A percentile compares a stretch with the other conserved stretches of the same genome.
Evolutionary conservation across 768 basidiomycete genomes (phyloP).

Genomic region (Xerocomellus dryophilus): DNA sequence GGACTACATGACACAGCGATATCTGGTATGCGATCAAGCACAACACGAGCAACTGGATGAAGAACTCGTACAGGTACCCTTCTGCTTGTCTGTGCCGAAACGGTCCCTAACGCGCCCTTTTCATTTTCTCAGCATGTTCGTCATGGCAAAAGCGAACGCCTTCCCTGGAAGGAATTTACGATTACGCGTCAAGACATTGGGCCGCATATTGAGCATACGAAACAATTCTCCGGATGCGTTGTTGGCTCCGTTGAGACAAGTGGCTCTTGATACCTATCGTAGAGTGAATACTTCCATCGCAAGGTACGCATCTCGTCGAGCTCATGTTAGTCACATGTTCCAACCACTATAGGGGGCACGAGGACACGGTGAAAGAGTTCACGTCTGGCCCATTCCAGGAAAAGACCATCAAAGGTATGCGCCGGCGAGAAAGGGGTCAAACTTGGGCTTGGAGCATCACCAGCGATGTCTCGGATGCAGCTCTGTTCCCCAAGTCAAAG

Average conservation of each 20-base stretch:
- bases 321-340: not conserved
- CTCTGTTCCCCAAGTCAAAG: slow-evolving; percentile 23
- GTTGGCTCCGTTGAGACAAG: slow-evolving; percentile 36
- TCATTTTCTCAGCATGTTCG: slow-evolving; percentile 32
- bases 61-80: slow-evolving; percentile 35
- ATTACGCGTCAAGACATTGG: slow-evolving; percentile 24
- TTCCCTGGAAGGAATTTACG: slow-evolving; percentile 33
- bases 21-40: slow-evolving; percentile 33
- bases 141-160: slow-evolving; percentile 33
- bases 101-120: not conserved
- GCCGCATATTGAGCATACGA: slow-evolving; percentile 24
- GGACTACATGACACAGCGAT: slow-evolving; percentile 13
- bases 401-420: slow-evolving; percentile 26
- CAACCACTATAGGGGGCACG: slow-evolving; percentile 23
- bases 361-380: slow-evolving; percentile 32
- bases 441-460: slow-evolving; percentile 39
- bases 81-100: not conserved
- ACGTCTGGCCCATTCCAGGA: slow-evolving; percentile 32
- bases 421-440: slow-evolving; percentile 31
- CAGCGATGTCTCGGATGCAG: slow-evolving; percentile 32
- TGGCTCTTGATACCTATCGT: slow-evolving; percentile 38
- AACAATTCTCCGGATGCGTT: slow-evolving; percentile 30
- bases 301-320: slow-evolving; percentile 28
- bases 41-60: slow-evolving; percentile 33
- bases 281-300: slow-evolving; percentile 38